Percentiles rank a stretch among this genome's conserved stretches.
These are phyloP conservation scores for Beauveria pseudobassiana DNA, from an alignment of 2,329 filamentous ascomycete genomes.

Conservation along the genomic window DNA sequence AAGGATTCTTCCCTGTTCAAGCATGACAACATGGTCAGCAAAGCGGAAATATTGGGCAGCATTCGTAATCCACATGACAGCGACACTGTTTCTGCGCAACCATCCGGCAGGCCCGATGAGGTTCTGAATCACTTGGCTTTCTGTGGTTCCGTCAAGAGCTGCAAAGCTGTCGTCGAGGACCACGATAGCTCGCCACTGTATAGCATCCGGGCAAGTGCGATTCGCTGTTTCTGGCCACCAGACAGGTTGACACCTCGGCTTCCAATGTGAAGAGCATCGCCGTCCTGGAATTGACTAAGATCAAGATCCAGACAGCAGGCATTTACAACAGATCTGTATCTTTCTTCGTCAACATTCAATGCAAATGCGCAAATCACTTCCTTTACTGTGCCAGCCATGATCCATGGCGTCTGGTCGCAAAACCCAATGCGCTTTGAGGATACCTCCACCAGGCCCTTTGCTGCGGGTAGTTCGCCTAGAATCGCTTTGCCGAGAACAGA, in stretches of 20 bases:
- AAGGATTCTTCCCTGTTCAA: slow-evolving; percentile 27
- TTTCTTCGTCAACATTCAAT: background rate
- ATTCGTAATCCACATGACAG: slow-evolving; percentile 28
- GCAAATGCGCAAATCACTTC: slow-evolving; percentile 5
- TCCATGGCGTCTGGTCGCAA: slow-evolving; percentile 8
- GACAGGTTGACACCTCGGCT: slow-evolving; percentile 9
- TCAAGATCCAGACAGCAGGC: slow-evolving; percentile 8
- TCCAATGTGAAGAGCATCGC: background rate
- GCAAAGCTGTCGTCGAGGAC: slow-evolving; percentile 16
- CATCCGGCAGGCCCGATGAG: slow-evolving; percentile 20
- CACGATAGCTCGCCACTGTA: slow-evolving; percentile 10
- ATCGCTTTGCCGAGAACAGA: slow-evolving; percentile 4
- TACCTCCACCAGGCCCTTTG: background rate
- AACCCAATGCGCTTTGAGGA: background rate
- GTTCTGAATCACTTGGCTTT: slow-evolving; percentile 13
- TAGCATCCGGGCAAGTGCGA: slow-evolving; percentile 13
- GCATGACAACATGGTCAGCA: slow-evolving; percentile 34
- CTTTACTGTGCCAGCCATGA: slow-evolving; percentile 4
- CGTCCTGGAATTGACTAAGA: background rate
- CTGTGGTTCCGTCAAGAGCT: slow-evolving; percentile 15
- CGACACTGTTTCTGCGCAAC: slow-evolving; percentile 19
- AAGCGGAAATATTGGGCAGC: slow-evolving; percentile 29
- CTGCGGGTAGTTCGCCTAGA: background rate
- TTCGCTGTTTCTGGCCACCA: slow-evolving; percentile 10
- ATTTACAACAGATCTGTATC: background rate